A percentile compares a stretch with the other conserved stretches of the same genome.
phyloP scores from a whole-genome alignment of 108 stramenopile species.

The Cyclotella baltica region DNA sequence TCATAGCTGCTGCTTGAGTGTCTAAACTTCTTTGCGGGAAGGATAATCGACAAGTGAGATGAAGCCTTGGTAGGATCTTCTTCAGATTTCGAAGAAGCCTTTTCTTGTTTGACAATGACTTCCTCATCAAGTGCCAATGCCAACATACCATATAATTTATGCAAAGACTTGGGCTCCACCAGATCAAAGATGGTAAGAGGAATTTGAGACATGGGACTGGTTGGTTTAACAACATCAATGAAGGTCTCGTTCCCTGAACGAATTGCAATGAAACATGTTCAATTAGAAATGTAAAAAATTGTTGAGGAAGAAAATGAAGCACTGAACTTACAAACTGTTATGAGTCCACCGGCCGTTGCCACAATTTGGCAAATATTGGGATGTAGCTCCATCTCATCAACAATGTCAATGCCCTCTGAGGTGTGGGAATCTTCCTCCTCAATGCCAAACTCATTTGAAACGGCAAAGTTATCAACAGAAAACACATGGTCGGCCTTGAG shows the following conservation, averaged over 20 bases:
- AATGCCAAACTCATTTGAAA: background rate
- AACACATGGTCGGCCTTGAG: conserved; percentile 8
- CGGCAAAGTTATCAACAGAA: background rate
- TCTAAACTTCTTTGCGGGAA: conserved; percentile 29
- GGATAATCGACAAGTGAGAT: conserved; percentile 48
- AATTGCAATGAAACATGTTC: background rate
- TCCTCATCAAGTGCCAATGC: conserved; percentile 42
- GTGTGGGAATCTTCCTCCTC: background rate
- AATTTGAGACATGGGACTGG: conserved; percentile 6
- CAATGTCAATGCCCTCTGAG: conserved; percentile 12
- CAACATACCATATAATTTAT: conserved; percentile 41
- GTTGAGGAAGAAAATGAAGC: background rate
- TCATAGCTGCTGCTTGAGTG: conserved; percentile 14
- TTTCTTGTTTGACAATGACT: background rate
- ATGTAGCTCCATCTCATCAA: conserved; percentile 42
- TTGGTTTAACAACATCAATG: conserved; percentile 6
- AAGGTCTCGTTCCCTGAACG: conserved; percentile 22
- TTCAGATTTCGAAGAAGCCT: background rate
- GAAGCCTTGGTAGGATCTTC: conserved; percentile 2
- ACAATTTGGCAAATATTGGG: conserved; percentile 38
- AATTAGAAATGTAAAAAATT: background rate
- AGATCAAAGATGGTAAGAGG: conserved; percentile 45
- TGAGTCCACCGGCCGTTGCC: conserved; percentile 41
- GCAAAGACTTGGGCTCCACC: conserved; percentile 37
- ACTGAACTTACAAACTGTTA: conserved; percentile 35